These are phyloP conservation scores for Saccharomycopsis microspora DNA, from an alignment of 805 yeast species.

Conservation along the genomic window DNA sequence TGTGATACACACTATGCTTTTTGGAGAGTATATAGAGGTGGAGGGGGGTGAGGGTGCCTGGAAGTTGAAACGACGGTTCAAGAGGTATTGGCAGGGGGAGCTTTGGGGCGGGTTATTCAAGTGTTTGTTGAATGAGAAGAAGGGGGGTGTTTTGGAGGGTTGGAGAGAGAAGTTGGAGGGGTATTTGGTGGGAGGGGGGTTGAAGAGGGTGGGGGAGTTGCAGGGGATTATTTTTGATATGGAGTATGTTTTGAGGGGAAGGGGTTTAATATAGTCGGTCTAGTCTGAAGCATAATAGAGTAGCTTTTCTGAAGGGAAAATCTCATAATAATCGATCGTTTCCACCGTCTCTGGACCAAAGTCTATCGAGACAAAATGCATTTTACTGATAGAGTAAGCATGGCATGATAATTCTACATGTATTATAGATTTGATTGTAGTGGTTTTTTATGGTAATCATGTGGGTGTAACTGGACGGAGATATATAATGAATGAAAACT, in stretches of 20 bases:
- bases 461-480: no score
- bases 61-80: constrained; percentile 36
- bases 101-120: constrained; percentile 64
- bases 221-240: constrained; percentile 5
- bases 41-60: constrained; percentile 22
- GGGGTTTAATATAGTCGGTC: no score
- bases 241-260: not conserved
- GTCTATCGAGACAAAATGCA: no score
- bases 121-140: constrained; percentile 47
- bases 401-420: no score
- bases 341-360: no score
- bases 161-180: constrained; percentile 30
- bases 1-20: constrained; percentile 60
- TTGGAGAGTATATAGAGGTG: constrained; percentile 48
- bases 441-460: no score
- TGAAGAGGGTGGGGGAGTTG: constrained; percentile 4
- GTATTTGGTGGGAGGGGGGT: constrained; percentile 25
- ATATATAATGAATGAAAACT: no score
- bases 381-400: no score
- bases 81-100: constrained; percentile 65
- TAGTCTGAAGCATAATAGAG: no score
- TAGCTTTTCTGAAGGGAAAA: no score
- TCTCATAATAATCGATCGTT: no score
- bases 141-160: constrained; percentile 19
- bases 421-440: no score